phyloP scores from a whole-genome alignment of 495 filamentous ascomycete genomes.

The Aspergillus leporis region DNA sequence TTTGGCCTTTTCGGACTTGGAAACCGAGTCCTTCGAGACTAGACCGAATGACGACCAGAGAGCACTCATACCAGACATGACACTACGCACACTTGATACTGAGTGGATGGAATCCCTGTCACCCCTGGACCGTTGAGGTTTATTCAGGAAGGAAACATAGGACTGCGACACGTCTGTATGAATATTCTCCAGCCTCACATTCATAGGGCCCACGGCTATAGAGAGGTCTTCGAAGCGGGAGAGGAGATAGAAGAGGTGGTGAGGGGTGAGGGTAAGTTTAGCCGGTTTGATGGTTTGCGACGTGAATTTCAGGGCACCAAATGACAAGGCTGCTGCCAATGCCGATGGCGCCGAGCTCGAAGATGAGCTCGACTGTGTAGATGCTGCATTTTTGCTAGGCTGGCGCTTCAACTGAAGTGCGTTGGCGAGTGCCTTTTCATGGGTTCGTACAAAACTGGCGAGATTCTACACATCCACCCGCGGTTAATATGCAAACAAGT shows the following conservation, averaged over 20 bases:
- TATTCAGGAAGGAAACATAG: constrained; percentile 93
- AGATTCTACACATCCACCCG: constrained; percentile 63
- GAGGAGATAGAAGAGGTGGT: constrained; percentile 95
- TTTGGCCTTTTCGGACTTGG: constrained; percentile 84
- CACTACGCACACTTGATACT: constrained; percentile 93
- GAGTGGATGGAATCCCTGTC: constrained; percentile 92
- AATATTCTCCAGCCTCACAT: constrained; percentile 89
- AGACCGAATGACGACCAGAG: constrained; percentile 89
- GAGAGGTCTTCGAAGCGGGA: constrained; percentile 91
- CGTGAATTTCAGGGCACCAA: constrained; percentile 79
- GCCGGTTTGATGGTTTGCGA: constrained; percentile 83
- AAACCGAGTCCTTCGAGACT: constrained; percentile 67
- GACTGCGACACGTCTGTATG: constrained; percentile 82
- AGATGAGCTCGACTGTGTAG: constrained; percentile 54
- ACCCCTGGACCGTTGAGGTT: constrained; percentile 68
- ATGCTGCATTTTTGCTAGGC: constrained; percentile 61
- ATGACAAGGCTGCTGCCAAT: constrained; percentile 80
- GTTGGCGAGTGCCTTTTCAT: constrained; percentile 96
- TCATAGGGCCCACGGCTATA: constrained; percentile 92
- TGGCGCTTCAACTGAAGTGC: constrained; percentile 82
- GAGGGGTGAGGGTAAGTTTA: constrained; percentile 91
- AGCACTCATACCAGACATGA: constrained; percentile 92
- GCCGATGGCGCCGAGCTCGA: constrained; percentile 61
- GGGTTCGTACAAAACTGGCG: constrained; percentile 90
- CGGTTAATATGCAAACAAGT: constrained; percentile 15